Evolutionary conservation across 306 rosid species (phyloP).

Genomic region (Quillaja saponaria): DNA sequence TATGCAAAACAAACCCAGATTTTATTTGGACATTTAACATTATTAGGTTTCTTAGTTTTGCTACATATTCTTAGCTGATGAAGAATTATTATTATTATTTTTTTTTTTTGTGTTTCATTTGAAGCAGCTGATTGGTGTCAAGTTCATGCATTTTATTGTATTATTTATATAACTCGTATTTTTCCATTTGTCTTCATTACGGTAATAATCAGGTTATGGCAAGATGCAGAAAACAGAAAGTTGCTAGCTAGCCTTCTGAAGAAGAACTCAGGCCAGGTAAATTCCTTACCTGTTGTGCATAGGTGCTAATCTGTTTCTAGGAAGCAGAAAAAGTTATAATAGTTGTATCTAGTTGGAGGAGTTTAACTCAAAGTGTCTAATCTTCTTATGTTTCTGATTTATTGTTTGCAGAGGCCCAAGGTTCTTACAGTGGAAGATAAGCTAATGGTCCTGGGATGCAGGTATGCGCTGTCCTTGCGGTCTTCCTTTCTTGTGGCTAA

Average conservation of each 20-base stretch:
- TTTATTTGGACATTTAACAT: neutral
- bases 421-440: slow-evolving; percentile 88
- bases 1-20: neutral
- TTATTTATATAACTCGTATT: neutral
- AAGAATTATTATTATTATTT: neutral
- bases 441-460: slow-evolving; percentile 80
- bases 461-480: slow-evolving; percentile 41
- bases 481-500: neutral
- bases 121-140: no score
- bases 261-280: slow-evolving; percentile 72
- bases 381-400: neutral
- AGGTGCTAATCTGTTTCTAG: slow-evolving; percentile 8
- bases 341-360: neutral
- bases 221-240: slow-evolving; percentile 87
- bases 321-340: neutral
- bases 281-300: neutral
- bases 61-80: neutral
- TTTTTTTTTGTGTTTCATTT: no score
- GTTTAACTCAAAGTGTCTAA: neutral
- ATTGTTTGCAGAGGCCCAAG: slow-evolving; percentile 2
- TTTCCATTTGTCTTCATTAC: neutral
- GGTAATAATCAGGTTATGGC: slow-evolving; percentile 78
- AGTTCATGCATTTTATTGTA: no score
- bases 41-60: neutral
- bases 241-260: slow-evolving; percentile 65